These are phyloP conservation scores for Rusavskia elegans DNA, from an alignment of 495 filamentous ascomycete genomes.

Conservation along the genomic window DNA sequence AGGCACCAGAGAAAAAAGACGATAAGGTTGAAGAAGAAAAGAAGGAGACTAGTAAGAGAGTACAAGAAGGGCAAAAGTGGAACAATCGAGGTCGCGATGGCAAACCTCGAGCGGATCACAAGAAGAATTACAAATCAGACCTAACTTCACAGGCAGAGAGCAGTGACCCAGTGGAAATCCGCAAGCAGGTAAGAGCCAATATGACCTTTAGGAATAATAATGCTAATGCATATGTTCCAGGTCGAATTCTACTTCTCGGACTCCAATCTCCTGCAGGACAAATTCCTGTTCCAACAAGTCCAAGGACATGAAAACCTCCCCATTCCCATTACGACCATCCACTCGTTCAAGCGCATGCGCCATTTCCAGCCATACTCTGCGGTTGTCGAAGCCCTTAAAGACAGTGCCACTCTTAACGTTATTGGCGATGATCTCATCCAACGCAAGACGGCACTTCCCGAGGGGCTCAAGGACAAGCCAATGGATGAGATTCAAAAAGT, in stretches of 20 bases:
- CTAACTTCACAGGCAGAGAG: conserved; percentile 42
- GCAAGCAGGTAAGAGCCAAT: conserved; percentile 46
- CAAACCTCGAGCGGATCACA: not conserved
- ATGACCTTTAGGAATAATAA: not conserved
- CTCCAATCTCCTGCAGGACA: conserved; percentile 76
- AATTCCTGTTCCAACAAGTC: conserved; percentile 63
- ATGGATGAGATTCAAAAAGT: conserved; percentile 30
- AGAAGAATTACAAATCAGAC: conserved; percentile 38
- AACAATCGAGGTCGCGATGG: conserved; percentile 7
- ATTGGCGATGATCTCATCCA: conserved; percentile 45
- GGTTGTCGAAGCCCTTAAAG: conserved; percentile 66
- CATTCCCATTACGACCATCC: conserved; percentile 57
- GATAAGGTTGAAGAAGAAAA: not conserved
- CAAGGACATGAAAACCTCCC: conserved; percentile 65
- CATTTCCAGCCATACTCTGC: conserved; percentile 72
- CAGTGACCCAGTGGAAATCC: conserved; percentile 60
- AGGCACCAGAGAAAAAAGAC: not conserved
- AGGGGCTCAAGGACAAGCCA: conserved; percentile 23
- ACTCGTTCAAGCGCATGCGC: conserved; percentile 84
- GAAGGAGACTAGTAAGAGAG: conserved; percentile 6
- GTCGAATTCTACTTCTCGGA: conserved; percentile 98
- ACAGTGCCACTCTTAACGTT: conserved; percentile 49
- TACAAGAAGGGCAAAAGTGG: conserved; percentile 10
- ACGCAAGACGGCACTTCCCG: conserved; percentile 52
- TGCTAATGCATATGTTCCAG: conserved; percentile 24